Evolutionary conservation across 129 eudicot species (phyloP).

Genomic region (Oenanthe sinensis): DNA sequence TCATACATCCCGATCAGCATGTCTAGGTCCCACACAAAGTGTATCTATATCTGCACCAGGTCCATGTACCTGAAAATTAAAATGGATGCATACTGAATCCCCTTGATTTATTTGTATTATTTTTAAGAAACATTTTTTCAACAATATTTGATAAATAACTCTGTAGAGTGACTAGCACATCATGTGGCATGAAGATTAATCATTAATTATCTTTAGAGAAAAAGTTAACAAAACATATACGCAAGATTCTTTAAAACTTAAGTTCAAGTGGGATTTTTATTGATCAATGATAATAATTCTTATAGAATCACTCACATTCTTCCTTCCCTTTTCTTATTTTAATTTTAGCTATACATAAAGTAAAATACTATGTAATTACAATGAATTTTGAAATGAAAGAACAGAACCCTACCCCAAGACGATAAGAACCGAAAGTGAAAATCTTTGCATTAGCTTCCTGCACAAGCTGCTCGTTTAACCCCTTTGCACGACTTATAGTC

Average conservation of each 20-base stretch:
- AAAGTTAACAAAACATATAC: not conserved
- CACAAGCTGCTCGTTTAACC: constrained; percentile 67
- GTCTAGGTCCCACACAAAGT: constrained; percentile 84
- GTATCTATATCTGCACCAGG: constrained; percentile 98
- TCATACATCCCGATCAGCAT: constrained; percentile 66
- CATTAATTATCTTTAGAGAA: not conserved
- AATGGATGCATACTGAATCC: constrained; percentile 8
- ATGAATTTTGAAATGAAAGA: not conserved
- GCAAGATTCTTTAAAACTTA: not conserved
- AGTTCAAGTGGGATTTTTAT: not conserved
- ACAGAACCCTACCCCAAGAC: constrained; percentile 71
- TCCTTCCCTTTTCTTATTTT: not conserved
- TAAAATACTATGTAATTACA: constrained; percentile 2
- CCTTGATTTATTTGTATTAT: not conserved
- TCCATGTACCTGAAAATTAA: constrained; percentile 66
- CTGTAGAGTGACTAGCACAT: not conserved
- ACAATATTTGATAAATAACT: not conserved
- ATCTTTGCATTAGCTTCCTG: constrained; percentile 97
- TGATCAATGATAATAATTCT: not conserved
- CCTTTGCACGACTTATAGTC: constrained; percentile 64
- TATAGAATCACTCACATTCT: not conserved
- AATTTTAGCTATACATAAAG: not conserved
- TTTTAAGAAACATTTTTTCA: no score
- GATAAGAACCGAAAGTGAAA: constrained; percentile 90
- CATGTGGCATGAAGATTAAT: not conserved